These are phyloP conservation scores for Cenchrus americanus DNA, from an alignment of 176 grass and related monocot genomes.

Conservation along the genomic window DNA sequence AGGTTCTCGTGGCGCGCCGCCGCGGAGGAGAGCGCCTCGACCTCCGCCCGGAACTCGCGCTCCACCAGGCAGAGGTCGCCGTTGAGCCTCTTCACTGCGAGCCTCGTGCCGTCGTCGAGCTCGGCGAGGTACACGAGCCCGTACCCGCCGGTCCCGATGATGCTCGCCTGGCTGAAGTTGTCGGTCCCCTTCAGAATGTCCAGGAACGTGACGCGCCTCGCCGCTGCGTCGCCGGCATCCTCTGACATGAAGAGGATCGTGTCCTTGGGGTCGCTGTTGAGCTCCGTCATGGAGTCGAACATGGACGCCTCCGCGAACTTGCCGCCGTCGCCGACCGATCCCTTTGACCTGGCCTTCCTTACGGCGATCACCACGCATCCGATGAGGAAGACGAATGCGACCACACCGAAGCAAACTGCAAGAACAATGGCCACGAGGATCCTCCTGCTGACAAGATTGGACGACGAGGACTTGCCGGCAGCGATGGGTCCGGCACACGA, in stretches of 20 bases:
- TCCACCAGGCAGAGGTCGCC: constrained; percentile 61
- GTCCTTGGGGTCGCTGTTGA: constrained; percentile 25
- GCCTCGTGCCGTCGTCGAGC: constrained; percentile 40
- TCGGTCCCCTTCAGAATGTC: constrained; percentile 58
- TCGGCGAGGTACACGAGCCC: constrained; percentile 60
- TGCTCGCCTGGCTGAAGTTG: constrained; percentile 43
- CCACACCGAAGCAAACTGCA: constrained; percentile 39
- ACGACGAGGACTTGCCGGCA: neutral
- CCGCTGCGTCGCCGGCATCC: neutral
- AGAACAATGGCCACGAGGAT: constrained; percentile 41
- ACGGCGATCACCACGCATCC: constrained; percentile 36
- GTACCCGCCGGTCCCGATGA: constrained; percentile 52
- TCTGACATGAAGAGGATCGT: constrained; percentile 45
- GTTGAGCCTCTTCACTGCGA: constrained; percentile 66
- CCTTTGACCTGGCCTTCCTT: constrained; percentile 1
- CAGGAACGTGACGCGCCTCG: constrained; percentile 30
- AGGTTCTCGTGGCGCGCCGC: constrained; percentile 55
- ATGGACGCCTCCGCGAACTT: constrained; percentile 1
- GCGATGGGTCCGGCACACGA: neutral
- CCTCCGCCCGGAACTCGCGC: constrained; percentile 61
- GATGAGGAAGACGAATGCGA: constrained; percentile 5
- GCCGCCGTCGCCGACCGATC: constrained; percentile 9
- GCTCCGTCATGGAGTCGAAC: constrained; percentile 44
- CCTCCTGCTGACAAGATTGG: neutral
- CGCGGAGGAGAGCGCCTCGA: constrained; percentile 49